Evolutionary conservation across 2,329 filamentous ascomycete genomes (phyloP), one percentile per base, ranked within the genome.

Genomic region (Ceratocystis ficicola): DNA sequence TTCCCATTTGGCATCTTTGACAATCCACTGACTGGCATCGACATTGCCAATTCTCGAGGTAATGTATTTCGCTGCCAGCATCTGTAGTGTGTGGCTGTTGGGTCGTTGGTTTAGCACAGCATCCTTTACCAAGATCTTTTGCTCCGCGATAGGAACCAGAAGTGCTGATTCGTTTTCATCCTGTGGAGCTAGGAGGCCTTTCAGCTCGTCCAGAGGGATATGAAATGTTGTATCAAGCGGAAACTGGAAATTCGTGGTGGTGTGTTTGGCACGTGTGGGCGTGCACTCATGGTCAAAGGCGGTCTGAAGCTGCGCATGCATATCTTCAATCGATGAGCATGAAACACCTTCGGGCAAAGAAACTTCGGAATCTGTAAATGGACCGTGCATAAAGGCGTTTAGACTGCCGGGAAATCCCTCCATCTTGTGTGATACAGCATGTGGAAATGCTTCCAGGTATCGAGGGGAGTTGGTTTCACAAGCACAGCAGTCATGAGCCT

Each of bases 11-110:
- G 80, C 75, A 20, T 79, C 74, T 22, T 78, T 75, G 32, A 79
- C 72, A 1, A 70, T 71, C 82, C 82, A 85, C 0, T 72, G 72
- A 69, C 81, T 81, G 15, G 74, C 74, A 68, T 85, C 82, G 2
- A 77, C 74, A 6, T 72, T 71, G 28, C 77, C 73, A 15, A 84
- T 69, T 2, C 74, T 73, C 10, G 70, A 71, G 41, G 79, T 73
- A 67, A 85, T 78, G 63, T 80, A 75, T 69, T 78, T 79, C 7
- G 80, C 77, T 36, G 83, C 76, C 1, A 76, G 74, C 65, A 74
- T 77, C 70, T 84, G 83, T 44, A 80, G 72, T 0, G 73, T 71
- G 0, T 80, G 79, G 66, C 81, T 75, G 63, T 80, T 77, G 44
- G 74, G 71, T 0, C 79, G 77, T 72, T 83, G 82, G 69, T 78